Base-by-base conservation (phyloP, 768 basidiomycete species). In the Suillus hirtellus region DNA sequence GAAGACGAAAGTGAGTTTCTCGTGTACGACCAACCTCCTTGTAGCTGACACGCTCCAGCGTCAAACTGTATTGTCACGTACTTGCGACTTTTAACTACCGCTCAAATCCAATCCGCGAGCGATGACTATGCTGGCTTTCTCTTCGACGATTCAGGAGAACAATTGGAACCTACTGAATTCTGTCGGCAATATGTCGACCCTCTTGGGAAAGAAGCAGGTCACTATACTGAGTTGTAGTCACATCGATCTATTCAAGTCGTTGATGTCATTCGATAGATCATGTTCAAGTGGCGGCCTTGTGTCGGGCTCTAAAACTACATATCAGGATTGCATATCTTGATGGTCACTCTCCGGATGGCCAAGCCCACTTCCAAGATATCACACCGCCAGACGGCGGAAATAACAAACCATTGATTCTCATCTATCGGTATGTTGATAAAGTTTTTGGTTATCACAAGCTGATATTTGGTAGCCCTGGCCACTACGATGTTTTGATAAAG, bases 281-380 rank as follows among this genome's bases (percentile, higher is more conserved):
- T 66, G 87, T 90, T 12, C 90, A 93, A 69, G 89, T 96, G 66
- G 83, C 83, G 42, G 94, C 95, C 1, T 79, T 96, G 12, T 83
- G 89, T 19, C 79, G 84, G 40, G 89, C 88, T 0, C 75, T 96
- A 35, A 74, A 82, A 24, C 76, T 92, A 56, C 87, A 89, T 59
- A 76, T 95, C 59, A 81, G 84, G 60, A 82, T 95, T 43, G 92
- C 92, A 1, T 95, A 94, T 73, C 82, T 97, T 34, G 93, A 93
- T 74, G 89, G 92, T 2, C 84, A 80, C 17, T 76, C 79, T 47
- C 21, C 64, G 14, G 65, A 77, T 8, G 86, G 81, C 31, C 73
- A 77, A 24, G 89, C 93, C 53, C 84, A 86, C 69, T 90, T 92
- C 74, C 84, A 89, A 55, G 78, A 85, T 63, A 86, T 94, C 64